Conservation (phyloP, 2,329 filamentous ascomycete genomes). For the Xylogone sp. region DNA sequence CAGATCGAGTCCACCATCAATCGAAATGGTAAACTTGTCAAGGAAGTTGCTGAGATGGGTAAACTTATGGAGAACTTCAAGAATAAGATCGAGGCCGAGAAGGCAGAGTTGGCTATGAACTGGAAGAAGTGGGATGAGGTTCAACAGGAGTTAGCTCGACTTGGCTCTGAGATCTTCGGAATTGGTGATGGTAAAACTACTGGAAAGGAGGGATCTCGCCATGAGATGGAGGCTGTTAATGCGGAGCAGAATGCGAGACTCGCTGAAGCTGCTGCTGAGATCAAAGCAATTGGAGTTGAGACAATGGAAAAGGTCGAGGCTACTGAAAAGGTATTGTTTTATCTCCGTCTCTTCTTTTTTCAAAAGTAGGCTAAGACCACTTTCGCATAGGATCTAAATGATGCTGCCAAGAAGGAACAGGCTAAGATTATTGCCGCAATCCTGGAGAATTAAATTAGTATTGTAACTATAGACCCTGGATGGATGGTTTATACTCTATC, state of each 20-base stretch:
- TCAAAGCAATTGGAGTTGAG: constrained; percentile 13
- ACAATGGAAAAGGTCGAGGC: constrained; percentile 18
- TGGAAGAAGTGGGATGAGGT: constrained; percentile 25
- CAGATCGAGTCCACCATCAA: constrained; percentile 13
- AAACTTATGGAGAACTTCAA: constrained; percentile 17
- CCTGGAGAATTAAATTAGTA: background rate
- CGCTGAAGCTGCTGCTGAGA: constrained; percentile 16
- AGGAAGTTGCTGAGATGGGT: constrained; percentile 17
- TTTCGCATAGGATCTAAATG: constrained; percentile 12
- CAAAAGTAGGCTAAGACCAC: too few relatives aligned
- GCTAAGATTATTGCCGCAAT: constrained; percentile 6
- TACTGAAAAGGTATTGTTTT: constrained; percentile 22
- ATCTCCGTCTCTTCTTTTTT: too few relatives aligned
- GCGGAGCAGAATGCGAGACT: constrained; percentile 13
- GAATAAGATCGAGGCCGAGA: constrained; percentile 14
- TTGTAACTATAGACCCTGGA: too few relatives aligned
- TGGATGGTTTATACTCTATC: background rate
- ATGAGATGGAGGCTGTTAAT: constrained; percentile 17
- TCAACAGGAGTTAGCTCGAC: constrained; percentile 20
- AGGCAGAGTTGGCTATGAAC: constrained; percentile 15
- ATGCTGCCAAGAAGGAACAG: constrained; percentile 12
- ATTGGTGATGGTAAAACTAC: constrained; percentile 6
- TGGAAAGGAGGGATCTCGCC: constrained; percentile 10
- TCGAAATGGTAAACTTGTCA: constrained; percentile 11
- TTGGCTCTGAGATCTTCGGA: constrained; percentile 15